These are phyloP conservation scores for Penium margaritaceum DNA, from an alignment of 139 green algal genomes.

Conservation along the genomic window DNA sequence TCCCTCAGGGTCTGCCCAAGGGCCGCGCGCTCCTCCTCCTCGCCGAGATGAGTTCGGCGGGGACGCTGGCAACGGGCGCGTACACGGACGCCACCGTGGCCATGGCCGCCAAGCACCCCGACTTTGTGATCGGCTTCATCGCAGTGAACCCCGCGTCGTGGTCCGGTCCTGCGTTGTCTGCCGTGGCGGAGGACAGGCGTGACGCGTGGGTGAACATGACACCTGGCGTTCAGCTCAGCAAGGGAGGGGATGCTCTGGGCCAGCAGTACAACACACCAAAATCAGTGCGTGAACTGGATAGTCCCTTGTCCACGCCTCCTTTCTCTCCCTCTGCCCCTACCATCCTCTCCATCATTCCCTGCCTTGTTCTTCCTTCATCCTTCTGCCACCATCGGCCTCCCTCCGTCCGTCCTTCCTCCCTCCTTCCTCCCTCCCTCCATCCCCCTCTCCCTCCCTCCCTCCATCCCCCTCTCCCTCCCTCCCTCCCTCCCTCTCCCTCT, in stretches of 20 bases:
- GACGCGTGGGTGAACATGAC: conserved; percentile 95
- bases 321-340: background rate
- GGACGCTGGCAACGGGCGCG: conserved; percentile 74
- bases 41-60: conserved; percentile 90
- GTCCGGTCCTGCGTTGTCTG: conserved; percentile 19
- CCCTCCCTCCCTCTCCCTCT: no score
- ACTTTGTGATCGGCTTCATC: conserved; percentile 99
- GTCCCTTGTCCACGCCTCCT: no score
- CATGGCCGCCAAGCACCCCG: conserved; percentile 67
- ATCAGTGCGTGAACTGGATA: conserved; percentile 18
- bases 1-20: conserved; percentile 49
- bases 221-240: conserved; percentile 84
- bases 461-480: no score
- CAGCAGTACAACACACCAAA: conserved; percentile 97
- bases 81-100: conserved; percentile 81
- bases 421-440: background rate
- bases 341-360: no score
- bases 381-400: background rate
- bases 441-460: background rate
- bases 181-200: background rate
- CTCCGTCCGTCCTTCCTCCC: background rate
- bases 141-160: conserved; percentile 75
- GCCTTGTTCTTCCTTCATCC: no score
- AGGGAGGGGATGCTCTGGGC: conserved; percentile 81
- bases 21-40: conserved; percentile 62